These are phyloP conservation scores for Schizopora paradoxa DNA, from an alignment of 1,284 basidiomycete genomes.

Conservation along the genomic window DNA sequence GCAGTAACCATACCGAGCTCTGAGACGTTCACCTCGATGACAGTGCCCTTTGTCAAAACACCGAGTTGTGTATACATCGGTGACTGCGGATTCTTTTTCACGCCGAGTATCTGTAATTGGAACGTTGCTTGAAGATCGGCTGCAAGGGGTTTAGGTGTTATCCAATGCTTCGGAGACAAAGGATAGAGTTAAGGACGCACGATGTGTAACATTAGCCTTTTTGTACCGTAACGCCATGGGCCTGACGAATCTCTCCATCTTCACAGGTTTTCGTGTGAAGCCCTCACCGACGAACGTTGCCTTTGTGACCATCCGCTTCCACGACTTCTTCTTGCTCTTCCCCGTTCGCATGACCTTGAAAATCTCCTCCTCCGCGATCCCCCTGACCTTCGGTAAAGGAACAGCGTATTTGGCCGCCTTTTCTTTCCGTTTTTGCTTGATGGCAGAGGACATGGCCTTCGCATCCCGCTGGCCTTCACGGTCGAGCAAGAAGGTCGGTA, in stretches of 20 bases:
- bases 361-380: slow-evolving; percentile 99
- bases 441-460: slow-evolving; percentile 93
- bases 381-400: slow-evolving; percentile 93
- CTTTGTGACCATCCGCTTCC: slow-evolving; percentile 99
- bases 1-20: slow-evolving; percentile 99
- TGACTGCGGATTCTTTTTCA: slow-evolving; percentile 99
- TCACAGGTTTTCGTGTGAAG: slow-evolving; percentile 98
- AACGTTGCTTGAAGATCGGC: slow-evolving; percentile 98
- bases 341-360: slow-evolving; percentile 99
- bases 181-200: slow-evolving; percentile 44
- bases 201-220: slow-evolving; percentile 99
- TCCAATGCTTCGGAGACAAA: slow-evolving; percentile 5
- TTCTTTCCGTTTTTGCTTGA: slow-evolving; percentile 99
- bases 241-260: slow-evolving; percentile 97
- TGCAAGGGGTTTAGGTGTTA: slow-evolving; percentile 30
- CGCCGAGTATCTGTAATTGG: slow-evolving; percentile 95
- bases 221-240: slow-evolving; percentile 98
- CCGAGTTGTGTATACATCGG: slow-evolving; percentile 96
- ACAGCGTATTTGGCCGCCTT: slow-evolving; percentile 98
- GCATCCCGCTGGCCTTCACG: slow-evolving; percentile 97
- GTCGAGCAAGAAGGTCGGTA: slow-evolving; percentile 94
- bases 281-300: slow-evolving; percentile 98
- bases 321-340: slow-evolving; percentile 93
- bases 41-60: slow-evolving; percentile 97
- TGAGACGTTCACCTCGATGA: slow-evolving; percentile 97